A percentile compares a stretch with the other conserved stretches of the same genome.
Conservation (phyloP, 2,329 filamentous ascomycete genomes). For the Cercospora beticola region DNA sequence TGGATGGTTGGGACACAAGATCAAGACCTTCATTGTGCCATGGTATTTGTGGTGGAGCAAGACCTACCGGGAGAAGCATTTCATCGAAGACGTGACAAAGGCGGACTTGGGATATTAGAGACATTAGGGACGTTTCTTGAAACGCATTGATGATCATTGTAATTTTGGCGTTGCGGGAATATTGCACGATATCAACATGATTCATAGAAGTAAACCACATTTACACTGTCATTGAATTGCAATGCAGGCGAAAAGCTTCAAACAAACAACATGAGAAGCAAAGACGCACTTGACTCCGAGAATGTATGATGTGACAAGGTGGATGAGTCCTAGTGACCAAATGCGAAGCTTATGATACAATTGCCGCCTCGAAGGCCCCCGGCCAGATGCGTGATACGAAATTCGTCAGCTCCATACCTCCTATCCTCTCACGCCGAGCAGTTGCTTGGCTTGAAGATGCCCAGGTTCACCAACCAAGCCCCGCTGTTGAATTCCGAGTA, state of each 20-base stretch:
- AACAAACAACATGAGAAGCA: not conserved
- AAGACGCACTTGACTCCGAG: too few relatives aligned
- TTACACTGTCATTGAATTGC: not conserved
- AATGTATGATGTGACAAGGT: not conserved
- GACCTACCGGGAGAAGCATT: constrained; percentile 44
- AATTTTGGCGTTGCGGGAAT: not conserved
- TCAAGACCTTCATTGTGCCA: constrained; percentile 48
- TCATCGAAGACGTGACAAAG: constrained; percentile 48
- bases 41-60: constrained; percentile 51
- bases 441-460: constrained; percentile 33
- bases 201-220: not conserved
- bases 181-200: not conserved
- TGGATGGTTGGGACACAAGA: constrained; percentile 46
- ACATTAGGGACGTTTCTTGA: not conserved
- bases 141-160: not conserved
- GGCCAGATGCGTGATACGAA: not conserved
- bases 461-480: constrained; percentile 37
- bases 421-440: constrained; percentile 23
- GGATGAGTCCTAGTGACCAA: not conserved
- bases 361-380: not conserved
- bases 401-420: not conserved
- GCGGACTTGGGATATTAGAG: constrained; percentile 41
- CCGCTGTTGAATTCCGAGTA: constrained; percentile 40
- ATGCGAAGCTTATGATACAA: not conserved
- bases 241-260: not conserved